phyloP scores from a whole-genome alignment of 768 basidiomycete species.

The Agaricus sinodeliciosus region DNA sequence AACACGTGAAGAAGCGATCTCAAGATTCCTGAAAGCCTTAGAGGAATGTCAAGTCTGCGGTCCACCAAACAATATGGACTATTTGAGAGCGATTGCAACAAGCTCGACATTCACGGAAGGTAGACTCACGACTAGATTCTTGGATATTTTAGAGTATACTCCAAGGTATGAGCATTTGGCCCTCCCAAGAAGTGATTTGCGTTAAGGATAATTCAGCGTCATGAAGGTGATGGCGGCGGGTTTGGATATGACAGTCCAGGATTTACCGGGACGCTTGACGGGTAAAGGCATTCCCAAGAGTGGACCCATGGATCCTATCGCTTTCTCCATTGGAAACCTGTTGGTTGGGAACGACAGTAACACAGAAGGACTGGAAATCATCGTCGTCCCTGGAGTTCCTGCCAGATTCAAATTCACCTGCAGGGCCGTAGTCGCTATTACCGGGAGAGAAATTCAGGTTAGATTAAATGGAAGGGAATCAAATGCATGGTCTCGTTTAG shows the following conservation, averaged over 20 bases:
- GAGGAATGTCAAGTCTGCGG: constrained; percentile 39
- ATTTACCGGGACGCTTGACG: constrained; percentile 45
- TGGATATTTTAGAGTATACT: constrained; percentile 34
- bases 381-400: constrained; percentile 35
- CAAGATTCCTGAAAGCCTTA: constrained; percentile 33
- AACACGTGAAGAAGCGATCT: constrained; percentile 38
- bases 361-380: constrained; percentile 51
- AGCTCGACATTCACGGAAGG: constrained; percentile 34
- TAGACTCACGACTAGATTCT: constrained; percentile 39
- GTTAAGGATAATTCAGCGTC: constrained; percentile 23
- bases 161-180: constrained; percentile 27
- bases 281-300: constrained; percentile 55
- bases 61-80: constrained; percentile 54
- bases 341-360: constrained; percentile 46
- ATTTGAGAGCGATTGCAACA: constrained; percentile 38
- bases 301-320: constrained; percentile 58
- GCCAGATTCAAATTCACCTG: constrained; percentile 46
- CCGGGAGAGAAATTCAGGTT: constrained; percentile 41
- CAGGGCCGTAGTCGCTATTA: constrained; percentile 44
- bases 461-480: constrained; percentile 31
- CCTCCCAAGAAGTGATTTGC: too few species aligned
- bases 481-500: constrained; percentile 42
- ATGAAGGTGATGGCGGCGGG: constrained; percentile 50
- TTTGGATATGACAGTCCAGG: constrained; percentile 52
- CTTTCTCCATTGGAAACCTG: constrained; percentile 50